Conservation (phyloP, 139 green algal genomes). For the Pleodorina starrii region DNA sequence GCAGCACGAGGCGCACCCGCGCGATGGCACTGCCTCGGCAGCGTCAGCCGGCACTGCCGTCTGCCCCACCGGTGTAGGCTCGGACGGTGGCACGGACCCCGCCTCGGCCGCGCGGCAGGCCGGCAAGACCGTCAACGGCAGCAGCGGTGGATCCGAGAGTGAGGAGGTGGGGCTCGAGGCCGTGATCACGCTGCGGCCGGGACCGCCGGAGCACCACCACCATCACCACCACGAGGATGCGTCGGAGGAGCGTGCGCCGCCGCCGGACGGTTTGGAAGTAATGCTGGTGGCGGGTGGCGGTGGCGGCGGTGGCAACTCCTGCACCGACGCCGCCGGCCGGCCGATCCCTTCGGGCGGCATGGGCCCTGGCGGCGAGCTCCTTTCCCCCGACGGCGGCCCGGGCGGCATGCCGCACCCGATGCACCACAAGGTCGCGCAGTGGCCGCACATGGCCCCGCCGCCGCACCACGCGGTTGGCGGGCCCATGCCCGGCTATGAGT, state of each 20-base stretch:
- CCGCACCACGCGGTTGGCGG: not conserved
- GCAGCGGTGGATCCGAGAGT: conserved; percentile 18
- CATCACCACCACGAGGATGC: not conserved
- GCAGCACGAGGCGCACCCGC: not conserved
- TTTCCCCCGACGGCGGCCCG: not conserved
- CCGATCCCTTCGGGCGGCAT: not conserved
- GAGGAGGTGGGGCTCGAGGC: conserved; percentile 38
- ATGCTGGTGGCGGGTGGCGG: not conserved
- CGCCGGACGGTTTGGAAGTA: not conserved
- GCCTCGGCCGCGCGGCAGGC: not conserved
- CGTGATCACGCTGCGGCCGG: conserved; percentile 20
- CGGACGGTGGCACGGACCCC: conserved; percentile 29
- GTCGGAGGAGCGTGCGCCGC: not conserved
- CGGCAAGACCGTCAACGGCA: not conserved
- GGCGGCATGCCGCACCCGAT: not conserved
- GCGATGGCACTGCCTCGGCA: not conserved
- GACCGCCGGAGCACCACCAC: too few species aligned
- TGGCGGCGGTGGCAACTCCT: not conserved
- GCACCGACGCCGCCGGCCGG: not conserved
- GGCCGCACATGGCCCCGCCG: not conserved
- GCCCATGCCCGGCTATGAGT: not conserved
- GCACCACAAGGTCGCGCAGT: not conserved
- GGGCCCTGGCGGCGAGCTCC: not conserved
- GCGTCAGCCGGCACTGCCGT: not conserved
- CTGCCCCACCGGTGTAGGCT: not conserved